Base-by-base conservation (phyloP, 2,329 filamentous ascomycete species). In the Clarireedia hainanense region DNA sequence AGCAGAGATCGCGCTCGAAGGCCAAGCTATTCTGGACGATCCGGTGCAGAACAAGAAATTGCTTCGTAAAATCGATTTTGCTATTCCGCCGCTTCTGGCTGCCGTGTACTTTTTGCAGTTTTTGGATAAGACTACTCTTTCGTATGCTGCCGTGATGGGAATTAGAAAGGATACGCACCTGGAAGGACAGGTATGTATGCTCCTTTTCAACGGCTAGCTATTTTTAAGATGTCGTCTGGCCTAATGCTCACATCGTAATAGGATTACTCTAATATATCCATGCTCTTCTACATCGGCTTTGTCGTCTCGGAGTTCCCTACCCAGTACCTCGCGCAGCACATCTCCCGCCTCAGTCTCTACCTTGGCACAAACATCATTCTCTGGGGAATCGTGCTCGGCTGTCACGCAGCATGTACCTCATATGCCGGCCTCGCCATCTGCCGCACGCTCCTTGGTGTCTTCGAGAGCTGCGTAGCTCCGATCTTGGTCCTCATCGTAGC, bases 51-150 rank as follows among this genome's bases (percentile, higher is more conserved):
- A 34, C n/a, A 70, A 68, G 36, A 67, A 64, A 5, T 72, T 81
- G 5, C 56, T 83, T 53, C 70, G 73, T 24, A 82, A 81, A 65
- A 81, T 84, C 57, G 81, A 84, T 14, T 6, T 42, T 64, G 49
- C 70, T 5, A 68, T 84, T 7, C 74, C 84, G 3, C 79, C 80
- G 0, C 65, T 83, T 6, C 66, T 84, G 9, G 80, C 81, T 57
- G 60, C 76, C 43, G 80, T 76, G 0, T 83, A 83, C 62, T 75
- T 77, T 68, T 66, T 83, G 58, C 80, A 81, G 62, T 83, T 81
- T 53, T 81, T 83, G 74, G 81, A 84, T 65, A 84, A 84, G 64
- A 76, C 75, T 61, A 71, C 70, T 2, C 71, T 76, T 63, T 76
- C 76, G 59, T 78, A 78, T 61, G 75, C 76, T 7, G 73, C 71